Evolutionary conservation across 495 filamentous ascomycete species (phyloP), one percentile per base, ranked within the genome.

Genomic region (Letharia columbiana): DNA sequence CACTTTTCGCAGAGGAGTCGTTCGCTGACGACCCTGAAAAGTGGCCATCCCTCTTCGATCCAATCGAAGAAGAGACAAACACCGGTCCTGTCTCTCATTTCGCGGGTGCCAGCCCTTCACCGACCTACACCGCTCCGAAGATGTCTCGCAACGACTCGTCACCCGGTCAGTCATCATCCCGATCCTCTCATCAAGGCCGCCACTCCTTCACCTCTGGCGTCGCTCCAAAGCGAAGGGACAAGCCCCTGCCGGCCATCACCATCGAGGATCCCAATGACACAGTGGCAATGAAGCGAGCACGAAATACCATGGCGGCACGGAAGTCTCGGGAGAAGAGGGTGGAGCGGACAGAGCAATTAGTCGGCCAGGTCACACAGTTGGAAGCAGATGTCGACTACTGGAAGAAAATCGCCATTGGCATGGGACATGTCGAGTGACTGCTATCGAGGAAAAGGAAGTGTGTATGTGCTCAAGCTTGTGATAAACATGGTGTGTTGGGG

Each of bases 251-350:
- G 62, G 88, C 90, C 11, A 90, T 98, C 74, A 77, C 81, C 37
- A 81, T 90, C 23, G 84, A 88, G 42, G 92, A 97, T 72, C 87
- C 88, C 0, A 75, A 73, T 42, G 89, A 92, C 71, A 77, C 77
- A 1, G 75, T 90, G 18, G 91, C 90, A 13, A 83, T 91, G 80
- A 98, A 97, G 83, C 91, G 94, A 68, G 93, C 92, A 44, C 87
- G 92, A 65, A 98, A 98, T 76, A 98, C 94, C 18, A 81, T 93
- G 76, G 94, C 94, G 57, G 94, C 94, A 68, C 90, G 94, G 54
- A 97, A 97, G 76, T 97, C 93, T 49, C 89, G 94, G 17, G 86
- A 90, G 67, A 87, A 90, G 69, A 92, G 94, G 77, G 79, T 90
- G 11, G 79, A 86, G 70, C 85, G 86, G 61, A 80, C 90, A 63